Evolutionary conservation across 176 grass and related monocot genomes (phyloP).

Genomic region (Typha latifolia): DNA sequence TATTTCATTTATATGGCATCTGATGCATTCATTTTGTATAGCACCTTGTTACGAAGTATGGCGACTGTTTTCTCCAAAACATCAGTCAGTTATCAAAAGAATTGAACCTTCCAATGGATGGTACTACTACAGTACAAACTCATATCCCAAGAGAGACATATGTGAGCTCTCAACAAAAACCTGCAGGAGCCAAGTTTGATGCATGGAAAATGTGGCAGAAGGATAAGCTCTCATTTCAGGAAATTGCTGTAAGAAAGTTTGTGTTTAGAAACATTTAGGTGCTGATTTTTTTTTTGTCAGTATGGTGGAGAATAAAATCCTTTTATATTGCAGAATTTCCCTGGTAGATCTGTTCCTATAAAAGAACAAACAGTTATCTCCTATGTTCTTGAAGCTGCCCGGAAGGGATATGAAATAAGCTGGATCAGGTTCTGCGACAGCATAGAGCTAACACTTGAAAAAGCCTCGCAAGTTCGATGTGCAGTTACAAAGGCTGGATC

Average conservation of each 20-base stretch:
- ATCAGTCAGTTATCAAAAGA: conserved; percentile 56
- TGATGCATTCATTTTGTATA: conserved; percentile 31
- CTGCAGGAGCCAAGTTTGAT: conserved; percentile 40
- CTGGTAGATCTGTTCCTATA: conserved; percentile 51
- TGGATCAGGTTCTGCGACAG: conserved; percentile 75
- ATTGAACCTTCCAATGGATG: conserved; percentile 50
- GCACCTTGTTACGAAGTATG: conserved; percentile 62
- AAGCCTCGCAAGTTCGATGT: conserved; percentile 43
- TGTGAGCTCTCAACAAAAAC: conserved; percentile 36
- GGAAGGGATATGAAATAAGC: conserved; percentile 59
- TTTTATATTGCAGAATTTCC: conserved; percentile 45
- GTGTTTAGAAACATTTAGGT: neutral
- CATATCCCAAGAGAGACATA: conserved; percentile 15
- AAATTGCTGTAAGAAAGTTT: conserved; percentile 68
- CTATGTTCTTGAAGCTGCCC: conserved; percentile 82
- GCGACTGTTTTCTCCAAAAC: conserved; percentile 51
- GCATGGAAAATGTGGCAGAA: conserved; percentile 86
- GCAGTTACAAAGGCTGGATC: conserved; percentile 74
- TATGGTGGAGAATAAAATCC: neutral
- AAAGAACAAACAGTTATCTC: conserved; percentile 70
- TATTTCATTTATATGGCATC: conserved; percentile 3
- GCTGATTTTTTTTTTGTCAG: neutral
- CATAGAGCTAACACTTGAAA: conserved; percentile 54
- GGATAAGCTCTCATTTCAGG: conserved; percentile 42
- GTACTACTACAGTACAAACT: conserved; percentile 22